Percentiles rank a stretch among this genome's conserved stretches.
Evolutionary conservation across 2,329 filamentous ascomycete genomes (phyloP).

Genomic region (Davidsoniella virescens): DNA sequence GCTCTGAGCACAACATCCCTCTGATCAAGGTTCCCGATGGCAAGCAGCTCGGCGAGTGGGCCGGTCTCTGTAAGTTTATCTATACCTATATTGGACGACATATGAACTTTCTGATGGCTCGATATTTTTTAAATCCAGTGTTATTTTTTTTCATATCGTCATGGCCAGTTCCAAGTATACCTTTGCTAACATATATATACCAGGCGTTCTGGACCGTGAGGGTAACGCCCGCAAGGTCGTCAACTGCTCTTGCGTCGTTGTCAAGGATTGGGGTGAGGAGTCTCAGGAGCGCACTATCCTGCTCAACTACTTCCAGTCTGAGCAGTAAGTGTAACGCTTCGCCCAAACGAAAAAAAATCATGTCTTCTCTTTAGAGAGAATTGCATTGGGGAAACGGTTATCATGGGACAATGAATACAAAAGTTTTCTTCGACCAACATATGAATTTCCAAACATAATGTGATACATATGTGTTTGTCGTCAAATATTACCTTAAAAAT

Average conservation of each 20-base stretch:
- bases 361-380: slow-evolving; percentile 14
- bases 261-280: slow-evolving; percentile 99
- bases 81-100: no score
- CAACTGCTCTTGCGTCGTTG: slow-evolving; percentile 99
- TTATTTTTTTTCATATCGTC: neutral
- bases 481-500: no score
- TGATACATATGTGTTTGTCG: neutral
- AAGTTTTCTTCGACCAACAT: slow-evolving; percentile 11
- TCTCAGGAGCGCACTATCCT: slow-evolving; percentile 96
- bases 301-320: slow-evolving; percentile 99
- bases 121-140: neutral
- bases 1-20: slow-evolving; percentile 99
- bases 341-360: slow-evolving; percentile 24
- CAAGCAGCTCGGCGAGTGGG: slow-evolving; percentile 99
- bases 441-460: neutral
- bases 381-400: slow-evolving; percentile 15
- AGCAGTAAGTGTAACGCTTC: slow-evolving; percentile 37
- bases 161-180: neutral
- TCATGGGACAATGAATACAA: slow-evolving; percentile 8
- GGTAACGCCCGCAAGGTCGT: slow-evolving; percentile 99
- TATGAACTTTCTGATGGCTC: neutral
- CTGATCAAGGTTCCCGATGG: slow-evolving; percentile 99
- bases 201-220: slow-evolving; percentile 96
- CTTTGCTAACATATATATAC: slow-evolving; percentile 19
- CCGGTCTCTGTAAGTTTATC: slow-evolving; percentile 73